Conservation (phyloP, 345 rosid genomes). For the Pugionium cornutum region DNA sequence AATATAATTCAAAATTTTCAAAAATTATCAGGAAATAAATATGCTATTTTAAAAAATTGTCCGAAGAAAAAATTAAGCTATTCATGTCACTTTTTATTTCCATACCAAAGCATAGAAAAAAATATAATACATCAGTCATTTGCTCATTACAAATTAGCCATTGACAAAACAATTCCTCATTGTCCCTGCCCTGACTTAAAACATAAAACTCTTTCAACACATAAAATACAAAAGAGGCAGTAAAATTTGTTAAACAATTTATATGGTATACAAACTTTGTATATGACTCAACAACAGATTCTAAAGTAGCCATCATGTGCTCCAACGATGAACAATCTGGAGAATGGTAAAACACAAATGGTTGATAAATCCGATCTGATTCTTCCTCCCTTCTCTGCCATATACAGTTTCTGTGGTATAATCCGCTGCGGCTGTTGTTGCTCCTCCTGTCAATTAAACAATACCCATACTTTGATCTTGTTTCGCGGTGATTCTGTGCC, state of each 20-base stretch:
- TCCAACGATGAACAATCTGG: constrained; percentile 80
- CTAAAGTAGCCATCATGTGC: constrained; percentile 81
- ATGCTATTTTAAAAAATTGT: too few species aligned
- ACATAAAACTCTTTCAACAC: not conserved
- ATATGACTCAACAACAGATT: constrained; percentile 58
- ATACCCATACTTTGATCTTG: constrained; percentile 16
- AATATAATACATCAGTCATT: constrained; percentile 4
- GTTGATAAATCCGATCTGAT: constrained; percentile 69
- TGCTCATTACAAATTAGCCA: constrained; percentile 3
- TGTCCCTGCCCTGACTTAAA: not conserved
- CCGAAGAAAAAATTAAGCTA: too few species aligned
- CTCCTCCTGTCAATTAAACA: constrained; percentile 55
- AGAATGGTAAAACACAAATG: constrained; percentile 72
- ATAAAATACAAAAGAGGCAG: constrained; percentile 9
- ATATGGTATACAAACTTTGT: constrained; percentile 6
- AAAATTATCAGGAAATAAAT: too few species aligned
- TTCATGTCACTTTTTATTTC: too few species aligned
- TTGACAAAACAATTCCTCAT: constrained; percentile 13
- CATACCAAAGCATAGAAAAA: not conserved
- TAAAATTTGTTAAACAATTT: not conserved
- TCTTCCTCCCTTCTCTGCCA: constrained; percentile 57
- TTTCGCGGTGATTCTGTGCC: constrained; percentile 1
- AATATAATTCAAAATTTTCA: too few species aligned
- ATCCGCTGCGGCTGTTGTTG: constrained; percentile 43
- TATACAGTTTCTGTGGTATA: constrained; percentile 50